Conservation (phyloP, 305 asterid genomes). For the Fraxinus dipetala region DNA sequence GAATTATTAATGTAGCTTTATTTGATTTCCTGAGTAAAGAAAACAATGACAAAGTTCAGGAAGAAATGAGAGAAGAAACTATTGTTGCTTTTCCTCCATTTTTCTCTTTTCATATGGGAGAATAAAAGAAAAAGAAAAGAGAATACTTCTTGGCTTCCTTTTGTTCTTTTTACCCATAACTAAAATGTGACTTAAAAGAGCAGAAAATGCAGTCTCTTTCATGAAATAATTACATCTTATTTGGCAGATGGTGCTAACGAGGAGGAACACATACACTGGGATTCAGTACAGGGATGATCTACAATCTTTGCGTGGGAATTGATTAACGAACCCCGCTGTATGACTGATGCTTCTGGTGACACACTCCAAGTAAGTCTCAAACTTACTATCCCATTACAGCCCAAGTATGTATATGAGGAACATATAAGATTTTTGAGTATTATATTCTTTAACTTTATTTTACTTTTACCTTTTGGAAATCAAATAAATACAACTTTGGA, state of each 20-base stretch:
- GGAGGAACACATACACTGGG: constrained; percentile 48
- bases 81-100: neutral
- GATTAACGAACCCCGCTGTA: constrained; percentile 67
- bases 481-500: neutral
- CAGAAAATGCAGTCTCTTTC: neutral
- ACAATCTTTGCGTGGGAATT: constrained; percentile 52
- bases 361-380: constrained; percentile 73
- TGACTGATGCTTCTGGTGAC: constrained; percentile 88
- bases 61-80: neutral
- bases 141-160: neutral
- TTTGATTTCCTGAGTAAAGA: neutral
- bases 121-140: neutral
- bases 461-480: neutral
- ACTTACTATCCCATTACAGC: constrained; percentile 6
- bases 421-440: neutral
- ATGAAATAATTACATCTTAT: neutral
- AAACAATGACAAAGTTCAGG: neutral
- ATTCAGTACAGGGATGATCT: constrained; percentile 46
- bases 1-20: neutral
- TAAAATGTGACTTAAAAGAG: neutral
- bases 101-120: neutral
- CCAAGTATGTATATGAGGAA: neutral
- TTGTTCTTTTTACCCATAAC: neutral
- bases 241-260: constrained; percentile 43
- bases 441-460: constrained; percentile 3